Evolutionary conservation across 805 yeast genomes (phyloP), one percentile per base, ranked within the genome.

Genomic region (Candida silvatica): DNA sequence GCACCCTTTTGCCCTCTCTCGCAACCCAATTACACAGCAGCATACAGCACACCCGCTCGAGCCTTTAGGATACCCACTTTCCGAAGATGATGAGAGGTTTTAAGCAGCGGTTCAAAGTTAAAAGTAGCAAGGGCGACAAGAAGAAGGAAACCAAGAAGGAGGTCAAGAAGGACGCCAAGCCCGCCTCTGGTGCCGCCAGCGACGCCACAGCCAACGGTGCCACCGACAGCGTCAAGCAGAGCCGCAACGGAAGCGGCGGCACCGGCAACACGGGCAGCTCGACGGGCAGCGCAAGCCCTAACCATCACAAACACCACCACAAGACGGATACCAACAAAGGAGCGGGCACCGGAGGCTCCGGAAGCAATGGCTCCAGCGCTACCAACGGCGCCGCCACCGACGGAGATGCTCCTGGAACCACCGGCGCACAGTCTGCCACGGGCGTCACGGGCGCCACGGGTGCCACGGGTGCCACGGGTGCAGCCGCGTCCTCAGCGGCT

Each of bases 71-170:
- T n/a, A n/a, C n/a, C n/a, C n/a, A n/a, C n/a, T 22, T 22, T 17
- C 15, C 17, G 57, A 73, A 66, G 49, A 77, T 77, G 85, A 77
- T 77, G 83, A 77, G 76, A 61, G 83, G 83, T 20, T 77, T 77
- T 57, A 77, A 76, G 51, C 81, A 77, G 51, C 63, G 75, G 51
- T 66, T 66, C 36, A 54, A 59, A 38, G 56, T 69, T 31, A 66
- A 56, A 46, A 47, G 54, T 3, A 29, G 36, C 17, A 38, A 53
- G 52, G 54, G 51, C 22, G 63, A 60, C 37, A 62, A 67, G 39
- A 64, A 69, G 52, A 66, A 68, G 34, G 58, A 66, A 43, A 53
- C 59, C 32, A 58, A 56, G 37, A 53, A 52, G 28, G 54, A 50
- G 25, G 52, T 44, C 30, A 33, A 57, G 31, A 37, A 37, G 19